Base-by-base conservation (phyloP, 139 green algal species). In the Mesotaenium endlicherianum region DNA sequence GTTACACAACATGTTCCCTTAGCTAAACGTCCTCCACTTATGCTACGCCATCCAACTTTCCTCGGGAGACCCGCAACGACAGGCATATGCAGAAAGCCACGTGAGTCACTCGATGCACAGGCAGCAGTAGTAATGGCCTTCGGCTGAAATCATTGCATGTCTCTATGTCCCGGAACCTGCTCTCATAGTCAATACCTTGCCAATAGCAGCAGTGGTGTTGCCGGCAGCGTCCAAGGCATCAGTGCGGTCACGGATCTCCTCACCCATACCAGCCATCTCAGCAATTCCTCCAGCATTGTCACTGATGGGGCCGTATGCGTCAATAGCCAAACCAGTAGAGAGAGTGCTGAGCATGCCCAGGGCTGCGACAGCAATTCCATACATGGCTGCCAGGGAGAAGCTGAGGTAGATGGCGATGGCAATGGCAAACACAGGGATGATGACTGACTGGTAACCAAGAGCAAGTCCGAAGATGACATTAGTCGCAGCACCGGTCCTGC, bases 401-500 rank as follows among this genome's bases (percentile, higher is more conserved):
- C 90, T 89, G 90, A 87, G 94, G 84, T 95, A 98, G 91, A 99
- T 97, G 88, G 86, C 75, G 16, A 92, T 77, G 38, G 94, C 93
- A 31, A 99, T 97, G 16, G 96, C 89, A 42, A 98, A 89, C 88
- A 93, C 96, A 68, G 95, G 95, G 77, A 98, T 89, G 89, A 98
- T 97, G 83, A 89, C 91, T 0, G 93, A 97, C 90, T 98, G 97
- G 94, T 99, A 99, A 82, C 96, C 96, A 39, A 99, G 92, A 1
- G 96, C 96, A 64, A 99, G 93, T 67, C 96, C 96, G 81, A 99
- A 99, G 90, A 98, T 98, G 91, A 98, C 95, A 92, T 98, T 92
- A 60, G 96, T 99, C 82, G 96, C 96, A 42, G 95, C 91, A 43
- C 96, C 96, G 42, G 96, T 99, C 83, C 92, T 90, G 93, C 96